These are phyloP conservation scores for Curvularia spicifera DNA, from an alignment of 2,329 filamentous ascomycete genomes.

Conservation along the genomic window DNA sequence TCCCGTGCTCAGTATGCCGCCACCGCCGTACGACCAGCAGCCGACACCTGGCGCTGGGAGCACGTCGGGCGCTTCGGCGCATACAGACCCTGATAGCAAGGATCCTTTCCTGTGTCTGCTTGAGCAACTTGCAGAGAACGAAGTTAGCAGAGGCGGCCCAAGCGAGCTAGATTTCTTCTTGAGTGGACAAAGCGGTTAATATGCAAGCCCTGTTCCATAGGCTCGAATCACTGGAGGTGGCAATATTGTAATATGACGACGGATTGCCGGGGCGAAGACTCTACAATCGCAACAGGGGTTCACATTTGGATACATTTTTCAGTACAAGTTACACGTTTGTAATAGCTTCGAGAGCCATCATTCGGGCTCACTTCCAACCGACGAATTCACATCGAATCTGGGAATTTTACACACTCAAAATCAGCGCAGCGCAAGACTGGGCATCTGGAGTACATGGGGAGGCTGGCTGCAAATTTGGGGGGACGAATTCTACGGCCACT, in stretches of 20 bases:
- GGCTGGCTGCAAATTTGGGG: conserved; percentile 4
- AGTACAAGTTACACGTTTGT: conserved; percentile 20
- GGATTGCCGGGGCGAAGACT: conserved; percentile 7
- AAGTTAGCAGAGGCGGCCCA: conserved; percentile 70
- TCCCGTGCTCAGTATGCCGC: conserved; percentile 52
- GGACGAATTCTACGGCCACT: conserved; percentile 23
- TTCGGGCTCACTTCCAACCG: conserved; percentile 6
- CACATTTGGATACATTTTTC: conserved; percentile 9
- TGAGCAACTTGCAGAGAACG: conserved; percentile 83
- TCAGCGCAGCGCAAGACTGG: conserved; percentile 20
- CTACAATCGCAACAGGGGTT: conserved; percentile 5
- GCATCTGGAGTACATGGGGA: conserved; percentile 1
- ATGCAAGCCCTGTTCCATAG: conserved; percentile 12
- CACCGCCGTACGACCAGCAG: conserved; percentile 52
- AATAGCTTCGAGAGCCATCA: conserved; percentile 22
- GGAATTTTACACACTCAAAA: conserved; percentile 7
- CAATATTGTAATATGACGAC: conserved; percentile 7
- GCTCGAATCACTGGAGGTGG: conserved; percentile 1
- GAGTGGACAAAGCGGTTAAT: conserved; percentile 41
- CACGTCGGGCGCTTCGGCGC: conserved; percentile 48
- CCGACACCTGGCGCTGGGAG: conserved; percentile 55
- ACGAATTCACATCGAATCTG: conserved; percentile 7
- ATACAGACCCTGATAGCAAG: conserved; percentile 64
- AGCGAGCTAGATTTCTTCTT: conserved; percentile 82
- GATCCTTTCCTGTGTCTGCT: conserved; percentile 81